Evolutionary conservation across 225 moss, liverwort and hornwort species (phyloP), one percentile per base, ranked within the genome.

Genomic region (Asterella californica): DNA sequence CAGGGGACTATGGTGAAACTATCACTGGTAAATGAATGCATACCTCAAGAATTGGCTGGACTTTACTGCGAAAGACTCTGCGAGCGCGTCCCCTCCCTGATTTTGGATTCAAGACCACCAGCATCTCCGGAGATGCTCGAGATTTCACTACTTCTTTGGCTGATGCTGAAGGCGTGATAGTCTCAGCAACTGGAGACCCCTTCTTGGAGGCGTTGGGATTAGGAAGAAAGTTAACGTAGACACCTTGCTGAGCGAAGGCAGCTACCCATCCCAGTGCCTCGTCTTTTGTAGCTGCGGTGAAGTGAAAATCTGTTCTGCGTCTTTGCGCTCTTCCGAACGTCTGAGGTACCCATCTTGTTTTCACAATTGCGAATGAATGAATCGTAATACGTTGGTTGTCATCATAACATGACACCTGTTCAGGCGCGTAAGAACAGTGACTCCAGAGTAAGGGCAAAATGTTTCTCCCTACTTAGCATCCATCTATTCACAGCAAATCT

Each of bases 11-110:
- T 52, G 17, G 12, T 1, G 52, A 14, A 1, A 52, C 5, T 52
- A 61, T 12, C 57, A 57, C 14, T 18, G 11, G 32, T 32, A 67
- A 30, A 0, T 11, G 6, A 6, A 36, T n/a, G 34, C 34, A 17
- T 84, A 89, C 91, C 86, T 91, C 88, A 48, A 91, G 82, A 75
- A 91, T 85, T 50, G 91, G 91, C 83, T 91, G 86, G 68, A 89
- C 91, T 89, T 86, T 91, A 76, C 69, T 88, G 73, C 83, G 85
- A 61, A 89, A 91, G 45, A 91, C 91, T 76, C 83, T 89, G 42
- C 89, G 84, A 36, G 91, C 91, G n/a, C 83, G 83, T 61, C 91
- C 91, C 76, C 91, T 77, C 53, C 91, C 91, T 32, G 91, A 91
- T 77, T 83, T 89, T 76, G 91, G 91, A 82, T 91, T 91, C 15